phyloP scores from a whole-genome alignment of 148 eudicot genomes.

The Diospyros lotus region DNA sequence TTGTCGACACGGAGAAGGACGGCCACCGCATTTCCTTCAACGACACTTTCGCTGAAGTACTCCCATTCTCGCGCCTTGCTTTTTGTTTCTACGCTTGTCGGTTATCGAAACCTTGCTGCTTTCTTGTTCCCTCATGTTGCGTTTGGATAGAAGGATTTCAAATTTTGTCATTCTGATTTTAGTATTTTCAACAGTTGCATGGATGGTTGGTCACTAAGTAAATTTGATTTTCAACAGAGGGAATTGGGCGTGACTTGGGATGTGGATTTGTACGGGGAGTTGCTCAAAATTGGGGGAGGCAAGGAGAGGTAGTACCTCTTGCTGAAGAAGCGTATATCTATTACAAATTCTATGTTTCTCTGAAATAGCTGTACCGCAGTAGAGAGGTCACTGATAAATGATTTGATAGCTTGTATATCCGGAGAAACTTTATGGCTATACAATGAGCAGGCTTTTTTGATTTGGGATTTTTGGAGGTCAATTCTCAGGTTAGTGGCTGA shows the following conservation, averaged over 20 bases:
- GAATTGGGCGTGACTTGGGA: slow-evolving; percentile 89
- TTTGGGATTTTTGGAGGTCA: neutral
- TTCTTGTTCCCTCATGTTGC: neutral
- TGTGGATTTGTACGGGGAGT: slow-evolving; percentile 93
- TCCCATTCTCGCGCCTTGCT: neutral
- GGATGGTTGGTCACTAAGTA: neutral
- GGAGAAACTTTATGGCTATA: neutral
- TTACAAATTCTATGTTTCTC: neutral
- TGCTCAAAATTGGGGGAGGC: slow-evolving; percentile 98
- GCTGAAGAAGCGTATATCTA: neutral
- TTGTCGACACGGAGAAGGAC: slow-evolving; percentile 93
- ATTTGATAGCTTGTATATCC: neutral
- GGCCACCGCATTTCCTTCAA: slow-evolving; percentile 95
- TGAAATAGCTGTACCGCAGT: neutral
- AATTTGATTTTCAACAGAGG: slow-evolving; percentile 31
- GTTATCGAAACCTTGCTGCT: neutral
- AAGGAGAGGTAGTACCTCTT: slow-evolving; percentile 67
- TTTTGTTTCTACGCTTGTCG: neutral
- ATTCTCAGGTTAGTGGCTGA: slow-evolving; percentile 1
- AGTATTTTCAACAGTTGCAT: slow-evolving; percentile 13
- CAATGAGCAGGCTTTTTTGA: neutral
- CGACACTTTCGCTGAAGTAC: slow-evolving; percentile 88
- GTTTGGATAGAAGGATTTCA: neutral
- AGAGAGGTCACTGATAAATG: neutral
- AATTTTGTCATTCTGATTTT: neutral